Conservation (phyloP, 2,329 filamentous ascomycete genomes). For the Colletotrichum tabaci region DNA sequence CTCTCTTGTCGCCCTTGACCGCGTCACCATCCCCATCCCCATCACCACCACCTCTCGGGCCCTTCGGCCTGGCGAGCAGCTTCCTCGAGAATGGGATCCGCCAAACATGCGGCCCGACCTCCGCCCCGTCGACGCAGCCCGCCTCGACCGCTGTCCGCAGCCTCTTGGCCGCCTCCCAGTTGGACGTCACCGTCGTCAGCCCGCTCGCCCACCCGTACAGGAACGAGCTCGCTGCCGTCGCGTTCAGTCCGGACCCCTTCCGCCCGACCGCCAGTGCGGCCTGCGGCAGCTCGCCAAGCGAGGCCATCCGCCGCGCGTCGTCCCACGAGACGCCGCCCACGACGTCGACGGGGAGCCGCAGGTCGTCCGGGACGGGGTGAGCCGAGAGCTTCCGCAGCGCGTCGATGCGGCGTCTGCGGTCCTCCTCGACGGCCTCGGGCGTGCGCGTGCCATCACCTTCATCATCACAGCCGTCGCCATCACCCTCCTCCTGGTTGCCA, state of each 20-base stretch:
- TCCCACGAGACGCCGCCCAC: constrained; percentile 47
- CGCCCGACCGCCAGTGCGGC: constrained; percentile 53
- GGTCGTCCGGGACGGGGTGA: constrained; percentile 49
- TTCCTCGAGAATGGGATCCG: constrained; percentile 42
- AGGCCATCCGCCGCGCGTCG: constrained; percentile 49
- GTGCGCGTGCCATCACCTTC: constrained; percentile 24
- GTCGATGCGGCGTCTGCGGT: constrained; percentile 39
- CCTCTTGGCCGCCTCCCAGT: constrained; percentile 53
- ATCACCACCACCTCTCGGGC: no score
- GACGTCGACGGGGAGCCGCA: constrained; percentile 55
- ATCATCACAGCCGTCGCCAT: constrained; percentile 11
- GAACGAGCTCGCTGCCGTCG: constrained; percentile 56
- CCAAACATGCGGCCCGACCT: constrained; percentile 41
- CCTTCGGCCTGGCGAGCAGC: constrained; percentile 39
- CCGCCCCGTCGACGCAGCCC: constrained; percentile 20
- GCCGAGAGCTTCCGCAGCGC: constrained; percentile 53
- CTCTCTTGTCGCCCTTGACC: background rate
- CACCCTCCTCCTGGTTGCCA: no score
- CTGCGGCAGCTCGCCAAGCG: constrained; percentile 48
- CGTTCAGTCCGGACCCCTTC: constrained; percentile 51
- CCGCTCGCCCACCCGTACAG: constrained; percentile 57
- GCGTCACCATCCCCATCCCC: background rate
- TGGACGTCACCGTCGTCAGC: constrained; percentile 56
- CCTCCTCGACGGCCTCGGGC: constrained; percentile 31
- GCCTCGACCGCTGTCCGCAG: constrained; percentile 39